These are phyloP conservation scores for Termitomyces titanicus DNA, from an alignment of 768 basidiomycete species.

Conservation along the genomic window DNA sequence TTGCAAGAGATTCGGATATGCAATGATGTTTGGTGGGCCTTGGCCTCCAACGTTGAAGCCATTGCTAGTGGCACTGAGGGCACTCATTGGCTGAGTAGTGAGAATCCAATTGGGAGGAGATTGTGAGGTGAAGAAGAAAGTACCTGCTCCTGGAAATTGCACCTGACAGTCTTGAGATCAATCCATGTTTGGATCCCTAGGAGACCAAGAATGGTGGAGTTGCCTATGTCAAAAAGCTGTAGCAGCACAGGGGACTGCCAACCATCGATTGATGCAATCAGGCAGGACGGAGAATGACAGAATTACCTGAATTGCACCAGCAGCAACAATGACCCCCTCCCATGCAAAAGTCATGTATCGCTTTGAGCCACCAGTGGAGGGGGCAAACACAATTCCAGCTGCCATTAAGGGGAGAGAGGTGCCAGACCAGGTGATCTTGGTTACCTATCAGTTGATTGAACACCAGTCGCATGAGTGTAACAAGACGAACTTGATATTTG, in stretches of 20 bases:
- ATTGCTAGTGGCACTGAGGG: slow-evolving; percentile 36
- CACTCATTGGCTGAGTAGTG: slow-evolving; percentile 33
- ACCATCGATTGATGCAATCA: not conserved
- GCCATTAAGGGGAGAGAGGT: slow-evolving; percentile 33
- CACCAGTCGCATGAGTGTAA: not conserved
- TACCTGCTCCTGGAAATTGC: slow-evolving; percentile 58
- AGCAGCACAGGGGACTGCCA: slow-evolving; percentile 40
- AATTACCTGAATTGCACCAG: slow-evolving; percentile 45
- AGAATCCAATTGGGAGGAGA: not conserved
- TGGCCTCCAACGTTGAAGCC: slow-evolving; percentile 36
- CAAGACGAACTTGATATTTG: slow-evolving; percentile 30
- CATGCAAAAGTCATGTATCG: slow-evolving; percentile 39
- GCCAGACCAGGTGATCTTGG: slow-evolving; percentile 38
- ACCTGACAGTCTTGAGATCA: slow-evolving; percentile 46
- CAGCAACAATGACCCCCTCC: slow-evolving; percentile 50
- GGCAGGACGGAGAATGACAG: not conserved
- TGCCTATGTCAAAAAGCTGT: slow-evolving; percentile 57
- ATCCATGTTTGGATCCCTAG: slow-evolving; percentile 46
- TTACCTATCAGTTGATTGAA: too few species aligned
- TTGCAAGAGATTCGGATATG: slow-evolving; percentile 48
- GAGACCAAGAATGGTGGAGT: slow-evolving; percentile 37
- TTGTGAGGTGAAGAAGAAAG: not conserved
- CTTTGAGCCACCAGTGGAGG: slow-evolving; percentile 31
- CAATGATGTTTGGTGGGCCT: slow-evolving; percentile 47
- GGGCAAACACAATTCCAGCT: slow-evolving; percentile 43